phyloP scores from a whole-genome alignment of 2,329 filamentous ascomycete species.

The Westerdykella sp. region DNA sequence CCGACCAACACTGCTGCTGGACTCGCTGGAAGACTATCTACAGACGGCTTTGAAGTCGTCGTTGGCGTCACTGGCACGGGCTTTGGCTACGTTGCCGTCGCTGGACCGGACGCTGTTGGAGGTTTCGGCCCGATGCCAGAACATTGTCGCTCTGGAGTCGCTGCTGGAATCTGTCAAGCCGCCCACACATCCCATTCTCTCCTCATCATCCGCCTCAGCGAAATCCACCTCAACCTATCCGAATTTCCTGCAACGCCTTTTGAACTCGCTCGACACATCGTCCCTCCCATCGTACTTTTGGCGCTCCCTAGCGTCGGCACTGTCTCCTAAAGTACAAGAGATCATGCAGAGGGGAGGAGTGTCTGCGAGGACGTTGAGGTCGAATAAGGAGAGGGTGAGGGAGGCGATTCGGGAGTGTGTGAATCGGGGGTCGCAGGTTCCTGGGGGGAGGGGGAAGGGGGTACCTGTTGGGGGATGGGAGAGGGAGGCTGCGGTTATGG shows the following conservation, averaged over 20 bases:
- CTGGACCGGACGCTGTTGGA: constrained; percentile 78
- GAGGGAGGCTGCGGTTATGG: constrained; percentile 90
- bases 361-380: constrained; percentile 70
- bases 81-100: constrained; percentile 71
- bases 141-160: constrained; percentile 78
- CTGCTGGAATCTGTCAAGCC: constrained; percentile 64
- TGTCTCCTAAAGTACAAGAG: constrained; percentile 74
- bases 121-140: constrained; percentile 78
- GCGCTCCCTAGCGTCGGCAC: constrained; percentile 73
- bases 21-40: constrained; percentile 73
- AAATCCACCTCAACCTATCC: constrained; percentile 9
- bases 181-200: constrained; percentile 62
- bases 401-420: constrained; percentile 81
- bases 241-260: constrained; percentile 65
- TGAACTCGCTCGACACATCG: constrained; percentile 75
- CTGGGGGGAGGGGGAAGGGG: constrained; percentile 47
- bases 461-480: constrained; percentile 62
- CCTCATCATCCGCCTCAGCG: constrained; percentile 35
- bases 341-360: constrained; percentile 78
- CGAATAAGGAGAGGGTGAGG: constrained; percentile 66
- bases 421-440: constrained; percentile 64
- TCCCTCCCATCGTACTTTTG: constrained; percentile 90
- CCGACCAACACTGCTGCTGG: constrained; percentile 65
- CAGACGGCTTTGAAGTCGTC: constrained; percentile 75
- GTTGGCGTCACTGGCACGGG: constrained; percentile 65